Base-by-base conservation (phyloP, 192 early-diverging fungal genomes). In the Neocallimastix lanati region DNA sequence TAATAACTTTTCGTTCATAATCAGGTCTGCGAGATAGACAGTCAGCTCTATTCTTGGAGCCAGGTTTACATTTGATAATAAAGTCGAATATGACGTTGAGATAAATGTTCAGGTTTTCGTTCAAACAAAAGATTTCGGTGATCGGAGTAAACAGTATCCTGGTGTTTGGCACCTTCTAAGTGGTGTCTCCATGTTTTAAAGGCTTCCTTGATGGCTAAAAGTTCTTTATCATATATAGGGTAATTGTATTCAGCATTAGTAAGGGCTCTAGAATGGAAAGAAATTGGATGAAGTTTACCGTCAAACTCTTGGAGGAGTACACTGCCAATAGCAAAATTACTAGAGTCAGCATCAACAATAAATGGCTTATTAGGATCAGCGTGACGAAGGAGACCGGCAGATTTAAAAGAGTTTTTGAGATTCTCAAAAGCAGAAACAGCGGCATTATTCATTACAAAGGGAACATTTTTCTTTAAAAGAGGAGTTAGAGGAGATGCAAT, bases 121-220 rank as follows among this genome's bases (percentile, higher is more conserved):
- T n/a, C n/a, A n/a, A n/a, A n/a, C n/a, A n/a, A n/a, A n/a, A n/a
- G n/a, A n/a, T n/a, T n/a, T n/a, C 33, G 33, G 40, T 88, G 88
- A 78, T 88, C 84, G 9, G 84, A 83, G 78, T 78, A 80, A 0
- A 88, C 82, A 6, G 77, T 81, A 35, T 86, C 80, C 13, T 78
- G 14, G 35, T 76, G 29, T 0, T 38, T 29, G 28, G 81, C 5
- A 11, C 83, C 82, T 76, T 80, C 82, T 28, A 89, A 77, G 29
- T 85, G 83, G 16, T 81, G 80, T 1, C 82, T 28, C 84, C 86
- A 88, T 9, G 82, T 27, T 29, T 78, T 78, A 58, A 89, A 82
- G 5, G 83, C 28, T 76, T 84, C 80, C 18, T 84, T 38, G n/a
- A 88, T 83, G 18, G 85, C 87, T 0, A 87, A 77, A 0, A 86